These are phyloP conservation scores for Knufia fluminis DNA, from an alignment of 2,329 filamentous ascomycete species.

Conservation along the genomic window DNA sequence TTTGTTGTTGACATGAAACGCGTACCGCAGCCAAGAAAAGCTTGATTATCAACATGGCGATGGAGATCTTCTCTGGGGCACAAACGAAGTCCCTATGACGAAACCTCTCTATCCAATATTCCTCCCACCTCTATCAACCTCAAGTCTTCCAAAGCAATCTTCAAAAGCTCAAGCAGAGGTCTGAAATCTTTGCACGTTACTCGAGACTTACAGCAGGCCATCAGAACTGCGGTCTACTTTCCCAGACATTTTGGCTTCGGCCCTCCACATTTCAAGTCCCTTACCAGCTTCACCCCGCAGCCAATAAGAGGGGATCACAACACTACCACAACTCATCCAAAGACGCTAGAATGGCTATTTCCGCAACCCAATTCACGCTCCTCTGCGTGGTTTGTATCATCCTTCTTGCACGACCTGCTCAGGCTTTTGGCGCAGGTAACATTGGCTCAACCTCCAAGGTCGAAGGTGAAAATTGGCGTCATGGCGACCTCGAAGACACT, in stretches of 20 bases:
- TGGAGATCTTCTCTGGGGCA: not conserved
- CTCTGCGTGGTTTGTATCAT: slow-evolving; percentile 39
- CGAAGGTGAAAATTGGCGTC: slow-evolving; percentile 79
- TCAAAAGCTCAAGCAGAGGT: not conserved
- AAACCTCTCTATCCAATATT: not conserved
- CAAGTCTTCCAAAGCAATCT: not conserved
- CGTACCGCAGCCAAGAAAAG: not conserved
- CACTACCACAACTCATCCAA: not conserved
- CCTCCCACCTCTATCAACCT: not conserved
- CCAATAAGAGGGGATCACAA: not conserved
- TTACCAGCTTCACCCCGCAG: slow-evolving; percentile 4
- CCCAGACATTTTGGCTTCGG: not conserved
- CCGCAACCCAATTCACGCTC: slow-evolving; percentile 18
- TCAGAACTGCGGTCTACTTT: not conserved
- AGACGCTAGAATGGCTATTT: slow-evolving; percentile 18
- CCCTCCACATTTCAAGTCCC: not conserved
- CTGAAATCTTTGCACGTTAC: not conserved
- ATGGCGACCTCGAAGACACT: slow-evolving; percentile 89
- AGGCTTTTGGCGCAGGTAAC: slow-evolving; percentile 81
- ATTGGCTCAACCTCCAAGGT: slow-evolving; percentile 72
- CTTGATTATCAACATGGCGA: not conserved
- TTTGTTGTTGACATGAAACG: no score
- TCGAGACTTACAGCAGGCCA: not conserved
- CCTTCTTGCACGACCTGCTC: slow-evolving; percentile 56
- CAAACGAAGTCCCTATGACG: not conserved